These are phyloP conservation scores for Rhynchospora pubera DNA, from an alignment of 176 grass and related monocot genomes.

Conservation along the genomic window DNA sequence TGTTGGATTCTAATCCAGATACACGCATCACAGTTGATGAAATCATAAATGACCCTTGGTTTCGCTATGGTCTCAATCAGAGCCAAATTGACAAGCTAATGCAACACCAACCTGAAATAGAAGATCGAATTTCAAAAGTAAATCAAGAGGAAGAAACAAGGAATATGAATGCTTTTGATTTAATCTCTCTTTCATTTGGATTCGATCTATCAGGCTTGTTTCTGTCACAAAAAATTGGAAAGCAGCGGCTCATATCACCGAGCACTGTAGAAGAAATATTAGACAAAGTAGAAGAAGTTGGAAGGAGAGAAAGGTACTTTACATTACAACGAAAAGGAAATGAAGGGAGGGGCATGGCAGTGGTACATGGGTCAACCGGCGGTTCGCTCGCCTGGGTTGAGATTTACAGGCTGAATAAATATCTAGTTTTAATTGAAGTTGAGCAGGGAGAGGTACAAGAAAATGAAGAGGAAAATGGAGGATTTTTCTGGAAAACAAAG, in stretches of 20 bases:
- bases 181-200: constrained; percentile 22
- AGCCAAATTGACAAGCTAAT: constrained; percentile 14
- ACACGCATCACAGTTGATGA: constrained; percentile 24
- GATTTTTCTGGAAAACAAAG: constrained; percentile 24
- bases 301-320: neutral
- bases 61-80: constrained; percentile 22
- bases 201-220: constrained; percentile 32
- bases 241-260: constrained; percentile 17
- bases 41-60: constrained; percentile 32
- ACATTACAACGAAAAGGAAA: constrained; percentile 21
- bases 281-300: constrained; percentile 24
- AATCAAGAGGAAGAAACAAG: constrained; percentile 3
- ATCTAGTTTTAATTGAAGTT: constrained; percentile 23
- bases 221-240: neutral
- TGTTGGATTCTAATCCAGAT: constrained; percentile 27
- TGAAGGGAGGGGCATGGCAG: neutral
- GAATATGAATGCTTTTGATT: constrained; percentile 30
- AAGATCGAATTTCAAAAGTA: constrained; percentile 6
- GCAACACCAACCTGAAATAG: constrained; percentile 10
- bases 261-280: constrained; percentile 8
- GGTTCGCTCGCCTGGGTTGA: constrained; percentile 22
- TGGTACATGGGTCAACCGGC: constrained; percentile 19
- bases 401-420: constrained; percentile 19
- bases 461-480: neutral
- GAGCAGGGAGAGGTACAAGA: constrained; percentile 7